Base-by-base conservation (phyloP, 1,284 basidiomycete genomes). In the Pseudozyma hubeiensis region DNA sequence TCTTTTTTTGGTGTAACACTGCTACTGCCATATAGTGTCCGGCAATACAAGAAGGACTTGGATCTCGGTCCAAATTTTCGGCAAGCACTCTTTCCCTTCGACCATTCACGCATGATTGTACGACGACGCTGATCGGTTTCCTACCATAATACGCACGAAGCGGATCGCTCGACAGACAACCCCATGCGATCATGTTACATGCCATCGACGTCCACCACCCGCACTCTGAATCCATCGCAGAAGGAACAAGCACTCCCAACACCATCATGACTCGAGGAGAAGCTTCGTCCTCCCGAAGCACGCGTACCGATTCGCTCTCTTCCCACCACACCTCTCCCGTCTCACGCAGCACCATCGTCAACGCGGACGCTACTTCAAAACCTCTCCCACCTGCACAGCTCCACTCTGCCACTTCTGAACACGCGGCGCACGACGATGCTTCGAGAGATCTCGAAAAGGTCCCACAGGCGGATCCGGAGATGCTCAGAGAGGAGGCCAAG, bases 361-460 rank as follows among this genome's bases (percentile, higher is more conserved):
- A 53, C 29, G 60, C 55, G n/a, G 17, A 37, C 44, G 37, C 13
- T 11, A 30, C 9, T 13, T n/a, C 30, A 3, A 65, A 5, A 19
- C 33, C 14, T 17, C n/a, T 19, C 1, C 41, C 39, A 17, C 39
- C 35, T 2, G 39, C 48, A 8, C 30, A n/a, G 10, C 44, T 59
- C 2, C 39, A 46, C 11, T 37, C 53, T 0, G 63, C 51, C 8
- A 19, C 44, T 4, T 33, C 34, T n/a, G 53, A 65, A 29, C 48
- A 8, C 30, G 34, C 16, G 7, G 9, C 17, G 8, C 13, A 40
- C 16, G 45, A 35, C 16, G 35, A 11, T 0, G 39, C 43, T 16
- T 31, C 56, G 2, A 7, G 19, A 1, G 72, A 75, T 29, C 56
- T 75, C 33, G 73, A 75, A 57, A 70, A 62, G 29, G 55, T 51